phyloP scores from a whole-genome alignment of 352 stramenopile species.

The Phytophthora tentaculata region DNA sequence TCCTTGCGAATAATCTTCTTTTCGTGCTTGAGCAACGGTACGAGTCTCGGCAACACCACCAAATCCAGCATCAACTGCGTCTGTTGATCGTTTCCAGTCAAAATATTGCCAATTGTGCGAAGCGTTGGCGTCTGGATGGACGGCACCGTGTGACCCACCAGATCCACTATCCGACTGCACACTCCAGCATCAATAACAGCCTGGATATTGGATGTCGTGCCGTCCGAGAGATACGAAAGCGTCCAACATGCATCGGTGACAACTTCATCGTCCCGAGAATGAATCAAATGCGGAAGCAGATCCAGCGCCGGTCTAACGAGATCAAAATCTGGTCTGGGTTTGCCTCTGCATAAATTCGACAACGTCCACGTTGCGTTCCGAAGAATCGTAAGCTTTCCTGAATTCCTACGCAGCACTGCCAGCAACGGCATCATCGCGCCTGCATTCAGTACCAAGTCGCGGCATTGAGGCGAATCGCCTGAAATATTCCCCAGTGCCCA shows the following conservation, averaged over 20 bases:
- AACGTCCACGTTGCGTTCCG: constrained; percentile 99
- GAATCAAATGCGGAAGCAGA: constrained; percentile 96
- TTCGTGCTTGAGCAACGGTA: constrained; percentile 73
- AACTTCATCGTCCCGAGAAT: constrained; percentile 97
- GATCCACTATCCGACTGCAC: constrained; percentile 93
- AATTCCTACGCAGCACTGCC: constrained; percentile 91
- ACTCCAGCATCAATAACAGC: constrained; percentile 97
- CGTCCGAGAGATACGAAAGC: constrained; percentile 98
- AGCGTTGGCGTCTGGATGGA: constrained; percentile 97
- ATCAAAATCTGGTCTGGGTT: constrained; percentile 95
- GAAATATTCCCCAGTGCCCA: constrained; percentile 99
- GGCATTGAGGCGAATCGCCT: constrained; percentile 96
- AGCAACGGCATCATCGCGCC: constrained; percentile 96
- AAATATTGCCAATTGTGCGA: constrained; percentile 97
- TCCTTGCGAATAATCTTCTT: constrained; percentile 88
- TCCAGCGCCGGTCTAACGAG: constrained; percentile 93
- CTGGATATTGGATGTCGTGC: constrained; percentile 97
- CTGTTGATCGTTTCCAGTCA: constrained; percentile 94
- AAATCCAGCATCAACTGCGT: constrained; percentile 76
- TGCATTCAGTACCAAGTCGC: constrained; percentile 95
- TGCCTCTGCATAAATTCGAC: constrained; percentile 98
- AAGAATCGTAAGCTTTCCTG: constrained; percentile 95
- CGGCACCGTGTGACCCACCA: constrained; percentile 93
- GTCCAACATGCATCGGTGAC: constrained; percentile 99
- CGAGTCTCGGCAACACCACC: constrained; percentile 53